phyloP scores from a whole-genome alignment of 352 stramenopile species.

The Pythium phragmiticola region DNA sequence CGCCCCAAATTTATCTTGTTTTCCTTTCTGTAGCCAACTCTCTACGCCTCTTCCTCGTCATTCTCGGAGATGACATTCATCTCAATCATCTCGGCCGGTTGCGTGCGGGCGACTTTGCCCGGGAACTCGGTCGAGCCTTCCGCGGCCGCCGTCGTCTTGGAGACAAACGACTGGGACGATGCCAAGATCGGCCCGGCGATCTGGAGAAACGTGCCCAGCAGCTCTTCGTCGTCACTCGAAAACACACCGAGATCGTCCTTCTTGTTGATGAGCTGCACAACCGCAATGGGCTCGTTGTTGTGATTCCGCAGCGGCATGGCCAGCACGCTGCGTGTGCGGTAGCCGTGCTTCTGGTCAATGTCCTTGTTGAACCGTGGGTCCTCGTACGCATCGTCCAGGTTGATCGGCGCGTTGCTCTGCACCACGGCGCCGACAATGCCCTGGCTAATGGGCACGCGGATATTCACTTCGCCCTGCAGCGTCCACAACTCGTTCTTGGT shows the following conservation, averaged over 20 bases:
- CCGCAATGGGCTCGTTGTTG: constrained; percentile 73
- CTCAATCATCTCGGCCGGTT: constrained; percentile 52
- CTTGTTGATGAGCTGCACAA: constrained; percentile 91
- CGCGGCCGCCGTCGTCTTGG: constrained; percentile 40
- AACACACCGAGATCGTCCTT: constrained; percentile 71
- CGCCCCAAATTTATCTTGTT: not conserved
- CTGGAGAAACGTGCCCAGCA: constrained; percentile 84
- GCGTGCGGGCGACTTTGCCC: constrained; percentile 40
- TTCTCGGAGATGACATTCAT: constrained; percentile 86
- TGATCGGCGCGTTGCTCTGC: constrained; percentile 67
- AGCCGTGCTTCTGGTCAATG: constrained; percentile 86
- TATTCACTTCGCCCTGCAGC: constrained; percentile 87
- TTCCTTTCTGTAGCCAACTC: not conserved
- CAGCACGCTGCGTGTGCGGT: constrained; percentile 84
- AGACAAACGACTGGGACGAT: constrained; percentile 76
- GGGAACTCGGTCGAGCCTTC: constrained; percentile 62
- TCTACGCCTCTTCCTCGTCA: constrained; percentile 62
- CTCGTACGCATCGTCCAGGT: constrained; percentile 85
- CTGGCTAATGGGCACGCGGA: constrained; percentile 83
- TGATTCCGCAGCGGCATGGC: constrained; percentile 85
- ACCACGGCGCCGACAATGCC: constrained; percentile 82
- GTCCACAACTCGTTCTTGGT: constrained; percentile 90
- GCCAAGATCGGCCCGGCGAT: constrained; percentile 89
- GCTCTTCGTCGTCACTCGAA: constrained; percentile 81
- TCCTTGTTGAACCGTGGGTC: constrained; percentile 89